phyloP scores from a whole-genome alignment of 2,329 filamentous ascomycete species.

The Metarhizium anisopliae region DNA sequence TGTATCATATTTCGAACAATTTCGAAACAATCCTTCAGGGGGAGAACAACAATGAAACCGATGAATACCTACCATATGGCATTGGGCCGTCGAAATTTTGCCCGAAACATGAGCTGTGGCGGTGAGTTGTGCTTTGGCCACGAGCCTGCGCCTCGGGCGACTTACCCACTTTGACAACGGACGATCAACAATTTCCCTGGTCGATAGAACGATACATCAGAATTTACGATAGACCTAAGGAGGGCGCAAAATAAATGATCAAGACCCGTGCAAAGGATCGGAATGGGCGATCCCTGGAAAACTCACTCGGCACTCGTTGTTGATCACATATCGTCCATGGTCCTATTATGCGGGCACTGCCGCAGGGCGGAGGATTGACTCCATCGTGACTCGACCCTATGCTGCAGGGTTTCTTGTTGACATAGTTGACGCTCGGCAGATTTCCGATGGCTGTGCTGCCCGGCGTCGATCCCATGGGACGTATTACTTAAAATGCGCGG shows the following conservation, averaged over 20 bases:
- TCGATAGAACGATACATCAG: background rate
- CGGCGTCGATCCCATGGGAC: background rate
- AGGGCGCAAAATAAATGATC: too few species aligned
- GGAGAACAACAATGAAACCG: background rate
- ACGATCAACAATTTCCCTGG: background rate
- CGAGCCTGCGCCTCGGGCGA: too few species aligned
- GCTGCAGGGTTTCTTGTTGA: background rate
- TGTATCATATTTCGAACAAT: background rate
- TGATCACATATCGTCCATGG: too few species aligned
- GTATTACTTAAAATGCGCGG: background rate
- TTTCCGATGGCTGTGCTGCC: background rate
- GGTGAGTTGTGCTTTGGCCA: background rate
- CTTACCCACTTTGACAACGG: background rate
- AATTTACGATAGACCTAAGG: too few species aligned
- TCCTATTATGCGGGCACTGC: background rate
- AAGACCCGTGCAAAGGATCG: too few species aligned
- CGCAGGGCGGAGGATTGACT: background rate
- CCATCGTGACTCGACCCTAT: background rate
- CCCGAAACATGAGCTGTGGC: background rate
- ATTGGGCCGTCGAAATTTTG: background rate
- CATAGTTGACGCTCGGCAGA: background rate
- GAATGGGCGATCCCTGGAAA: too few species aligned
- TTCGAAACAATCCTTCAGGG: background rate
- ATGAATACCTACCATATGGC: background rate
- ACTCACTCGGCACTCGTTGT: too few species aligned